Evolutionary conservation across 23 red algal genomes (phyloP).

Genomic region (Gracilaria gracilis): DNA sequence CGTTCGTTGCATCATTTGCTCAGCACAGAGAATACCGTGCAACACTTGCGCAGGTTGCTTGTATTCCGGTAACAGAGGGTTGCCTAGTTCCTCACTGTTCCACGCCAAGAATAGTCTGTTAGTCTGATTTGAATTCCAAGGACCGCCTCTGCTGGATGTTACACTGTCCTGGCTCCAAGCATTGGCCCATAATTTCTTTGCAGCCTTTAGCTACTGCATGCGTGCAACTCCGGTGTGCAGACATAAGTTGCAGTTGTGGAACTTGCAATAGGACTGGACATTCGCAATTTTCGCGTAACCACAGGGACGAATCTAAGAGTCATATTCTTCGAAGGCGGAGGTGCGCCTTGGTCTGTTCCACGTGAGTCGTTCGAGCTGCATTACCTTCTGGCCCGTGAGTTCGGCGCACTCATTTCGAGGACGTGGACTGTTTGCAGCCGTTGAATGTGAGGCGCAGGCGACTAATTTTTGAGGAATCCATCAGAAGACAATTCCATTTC

Average conservation of each 20-base stretch:
- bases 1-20: too few species aligned
- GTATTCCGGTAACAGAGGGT: too few species aligned
- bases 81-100: neutral
- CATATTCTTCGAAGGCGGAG: neutral
- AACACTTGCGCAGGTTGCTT: too few species aligned
- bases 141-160: neutral
- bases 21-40: too few species aligned
- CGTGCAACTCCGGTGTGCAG: neutral
- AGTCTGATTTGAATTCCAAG: neutral
- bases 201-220: neutral
- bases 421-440: neutral
- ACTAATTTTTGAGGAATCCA: conserved; percentile 2
- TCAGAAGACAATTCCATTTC: neutral
- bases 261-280: neutral
- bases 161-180: neutral
- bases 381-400: neutral
- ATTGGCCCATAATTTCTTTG: neutral
- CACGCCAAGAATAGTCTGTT: neutral
- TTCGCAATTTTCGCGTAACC: neutral
- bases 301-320: neutral
- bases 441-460: too few species aligned
- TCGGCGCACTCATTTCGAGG: neutral
- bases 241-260: neutral
- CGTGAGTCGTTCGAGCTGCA: neutral
- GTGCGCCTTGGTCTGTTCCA: neutral